Base-by-base conservation (phyloP, 192 early-diverging fungal species). In the Umbelopsis vinacea region DNA sequence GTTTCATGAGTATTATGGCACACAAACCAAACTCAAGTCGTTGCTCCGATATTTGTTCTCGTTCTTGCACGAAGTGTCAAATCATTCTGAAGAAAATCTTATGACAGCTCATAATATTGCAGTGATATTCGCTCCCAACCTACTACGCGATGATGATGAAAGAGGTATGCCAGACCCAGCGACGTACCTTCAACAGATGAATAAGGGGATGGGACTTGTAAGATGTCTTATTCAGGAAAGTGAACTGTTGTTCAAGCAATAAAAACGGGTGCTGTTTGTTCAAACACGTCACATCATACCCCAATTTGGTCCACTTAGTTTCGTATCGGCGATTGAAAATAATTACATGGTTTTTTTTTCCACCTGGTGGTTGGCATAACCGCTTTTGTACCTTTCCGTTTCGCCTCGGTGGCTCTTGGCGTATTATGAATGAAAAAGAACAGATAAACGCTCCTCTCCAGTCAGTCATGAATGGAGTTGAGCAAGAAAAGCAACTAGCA, bases 51-150 rank as follows among this genome's bases (percentile, higher is more conserved):
- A 88, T 45, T 79, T 94, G n/a, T 92, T 92, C 71, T 74, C 81
- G 24, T 87, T 97, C 26, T 81, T 97, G 46, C 81, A 84, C 43
- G 82, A 89, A 19, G 88, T 96, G 33, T 87, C 93, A 23, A 82
- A 86, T 24, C 82, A 92, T 72, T 82, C 87, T 22, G 73, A 78
- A 46, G 72, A 74, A 1, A 98, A 97, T 86, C 84, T 89, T 69
- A 98, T 98, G 96, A 95, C 91, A 2, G 71, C 91, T 5, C 81
- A 83, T 38, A 95, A 93, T 77, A 81, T 97, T 52, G 91, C 93
- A 0, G 88, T 95, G 14, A 92, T 96, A 2, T 93, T 94, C 87
- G 84, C 93, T 6, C 95, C 95, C 7, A 98, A 96, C 71, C 84
- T 98, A 73, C 88, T 96, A 45, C 84, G 75, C 0, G 57, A 68